Base-by-base conservation (phyloP, 805 yeast genomes). In the Kazachstania kunashirensis region DNA sequence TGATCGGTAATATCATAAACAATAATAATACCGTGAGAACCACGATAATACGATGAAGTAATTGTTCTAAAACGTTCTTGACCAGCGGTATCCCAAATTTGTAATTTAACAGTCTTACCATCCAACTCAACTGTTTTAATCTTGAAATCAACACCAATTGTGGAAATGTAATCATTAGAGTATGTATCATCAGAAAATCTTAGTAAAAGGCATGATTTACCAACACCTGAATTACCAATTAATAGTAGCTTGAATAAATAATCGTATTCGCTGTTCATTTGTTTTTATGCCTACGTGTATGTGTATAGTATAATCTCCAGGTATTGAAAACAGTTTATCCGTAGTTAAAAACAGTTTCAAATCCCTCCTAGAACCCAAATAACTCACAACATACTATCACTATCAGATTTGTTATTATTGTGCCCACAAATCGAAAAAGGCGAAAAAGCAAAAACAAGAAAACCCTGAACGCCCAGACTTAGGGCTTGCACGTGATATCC, bases 61-160 rank as follows among this genome's bases (percentile, higher is more conserved):
- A 89, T 89, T 35, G 98, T 92, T 66, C 97, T 79, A 69, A 92
- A 92, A 53, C 98, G 72, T 64, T 92, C 98, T 68, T 92, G 98
- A 32, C 98, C 98, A 10, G 97, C 98, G 39, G 98, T 92, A 61
- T 92, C 98, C 98, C 98, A 92, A 58, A 92, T 89, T 68, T 92
- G 98, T 57, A 92, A 74, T 67, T 92, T 92, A 60, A 92, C 92
- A 37, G 95, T 84, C 70, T 92, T 92, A 47, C 97, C 97, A 52
- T 92, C 96, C 43, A 92, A 71, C 59, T 92, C 97, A 38, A 83
- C 81, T 34, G 92, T 83, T 67, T 86, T 78, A 59, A 82, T 82
- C 54, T 75, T 74, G 71, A 92, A 92, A 62, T 92, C 98, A 37
- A 92, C 97, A 40, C 98, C 98, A 59, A 92, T 92, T 31, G 98